Evolutionary conservation across 306 rosid genomes (phyloP).

Genomic region (Boehmeria nivea): DNA sequence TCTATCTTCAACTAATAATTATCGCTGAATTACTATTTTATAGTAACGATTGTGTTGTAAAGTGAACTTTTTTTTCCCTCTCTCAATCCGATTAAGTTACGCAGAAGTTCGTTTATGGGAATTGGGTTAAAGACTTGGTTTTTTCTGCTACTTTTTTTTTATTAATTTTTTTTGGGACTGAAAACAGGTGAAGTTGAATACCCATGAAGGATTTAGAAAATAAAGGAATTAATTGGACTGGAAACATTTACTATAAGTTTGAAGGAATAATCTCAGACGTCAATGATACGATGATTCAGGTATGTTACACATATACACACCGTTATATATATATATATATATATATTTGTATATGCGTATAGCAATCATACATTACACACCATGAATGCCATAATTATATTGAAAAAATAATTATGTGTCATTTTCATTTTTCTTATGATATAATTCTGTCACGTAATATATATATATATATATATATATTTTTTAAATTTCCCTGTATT

Average conservation of each 20-base stretch:
- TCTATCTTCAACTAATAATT: no score
- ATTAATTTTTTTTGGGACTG: background rate
- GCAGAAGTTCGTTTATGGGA: background rate
- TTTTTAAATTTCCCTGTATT: no score
- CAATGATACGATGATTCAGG: conserved; percentile 65
- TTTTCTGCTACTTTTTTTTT: background rate
- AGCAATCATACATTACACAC: no score
- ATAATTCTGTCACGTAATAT: background rate
- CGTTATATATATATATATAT: no score
- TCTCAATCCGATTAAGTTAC: background rate
- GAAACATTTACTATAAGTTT: conserved; percentile 65
- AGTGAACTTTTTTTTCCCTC: no score
- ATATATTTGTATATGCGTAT: no score
- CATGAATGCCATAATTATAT: no score
- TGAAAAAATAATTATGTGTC: no score
- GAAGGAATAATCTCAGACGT: conserved; percentile 84
- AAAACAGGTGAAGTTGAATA: conserved; percentile 25
- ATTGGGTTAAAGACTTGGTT: background rate
- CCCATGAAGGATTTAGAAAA: conserved; percentile 50
- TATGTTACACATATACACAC: no score
- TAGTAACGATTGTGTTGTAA: no score
- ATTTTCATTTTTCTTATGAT: background rate
- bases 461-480: no score
- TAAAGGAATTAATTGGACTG: conserved; percentile 58
- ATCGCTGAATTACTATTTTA: no score